phyloP scores from a whole-genome alignment of 768 basidiomycete genomes.

The Sutorius australiensis region DNA sequence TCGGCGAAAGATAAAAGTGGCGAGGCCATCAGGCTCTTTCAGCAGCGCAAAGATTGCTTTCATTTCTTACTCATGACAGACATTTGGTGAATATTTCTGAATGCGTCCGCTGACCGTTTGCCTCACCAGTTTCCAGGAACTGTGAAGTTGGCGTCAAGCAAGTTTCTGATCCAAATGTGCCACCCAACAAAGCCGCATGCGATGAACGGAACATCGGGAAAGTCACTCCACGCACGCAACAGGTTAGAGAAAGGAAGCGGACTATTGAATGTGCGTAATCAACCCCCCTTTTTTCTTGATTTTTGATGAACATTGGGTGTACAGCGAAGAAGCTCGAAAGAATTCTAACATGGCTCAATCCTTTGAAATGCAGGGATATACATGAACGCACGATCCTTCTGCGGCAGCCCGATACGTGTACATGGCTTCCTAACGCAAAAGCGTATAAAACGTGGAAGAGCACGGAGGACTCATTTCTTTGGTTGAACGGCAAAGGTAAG shows the following conservation, averaged over 20 bases:
- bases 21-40: conserved; percentile 7
- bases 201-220: background rate
- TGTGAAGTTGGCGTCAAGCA: background rate
- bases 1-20: background rate
- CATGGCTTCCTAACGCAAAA: background rate
- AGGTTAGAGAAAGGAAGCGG: background rate
- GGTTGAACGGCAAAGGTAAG: background rate
- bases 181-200: background rate
- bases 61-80: conserved; percentile 6
- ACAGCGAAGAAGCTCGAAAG: background rate
- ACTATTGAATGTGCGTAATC: background rate
- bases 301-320: background rate
- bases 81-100: background rate
- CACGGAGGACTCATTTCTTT: background rate
- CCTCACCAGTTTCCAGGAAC: background rate
- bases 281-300: background rate
- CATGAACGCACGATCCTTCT: background rate
- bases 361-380: background rate
- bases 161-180: background rate
- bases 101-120: background rate
- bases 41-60: background rate
- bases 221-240: background rate
- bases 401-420: conserved; percentile 3
- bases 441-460: background rate
- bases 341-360: conserved; percentile 1